Base-by-base conservation (phyloP, 2,329 filamentous ascomycete genomes). In the Raffaelea ambrosiae region DNA sequence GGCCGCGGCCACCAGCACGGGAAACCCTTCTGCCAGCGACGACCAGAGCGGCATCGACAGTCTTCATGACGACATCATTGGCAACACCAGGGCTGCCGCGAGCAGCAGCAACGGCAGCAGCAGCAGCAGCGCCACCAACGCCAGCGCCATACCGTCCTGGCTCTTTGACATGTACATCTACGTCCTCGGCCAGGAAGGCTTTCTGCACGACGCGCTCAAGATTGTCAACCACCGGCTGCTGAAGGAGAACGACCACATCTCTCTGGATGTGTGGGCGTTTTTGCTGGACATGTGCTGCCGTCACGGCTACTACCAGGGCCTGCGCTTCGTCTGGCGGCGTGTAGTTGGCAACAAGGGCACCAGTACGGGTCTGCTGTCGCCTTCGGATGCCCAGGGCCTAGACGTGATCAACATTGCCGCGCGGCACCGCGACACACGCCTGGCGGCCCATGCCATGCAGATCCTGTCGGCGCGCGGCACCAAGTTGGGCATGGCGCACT, bases 141-240 rank as follows among this genome's bases (percentile, higher is more conserved):
- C 43, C 42, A 2, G 26, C 20, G 16, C 22, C 33, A 66, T 90
- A 4, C 74, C 84, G 26, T 59, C 70, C 1, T 96, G 89, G 89
- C 71, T 95, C 8, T 83, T 84, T 58, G 85, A 90, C 57, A 76
- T 91, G 51, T 81, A 90, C 46, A 74, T 89, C 48, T 86, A 86
- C 59, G 77, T 78, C 19, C 76, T 96, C 39, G 81, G 81, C 40
- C 81, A 86, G 50, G 71, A 77, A 39, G 78, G 79, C 7, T 89
- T 93, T 61, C 69, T 89, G 31, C 86, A 93, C 47, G 88, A 93
- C 59, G 83, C 88, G 13, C 70, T 90, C 51, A 69, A 76, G 40
- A 66, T 95, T 22, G 71, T 93, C 53, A 72, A 77, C 45, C 70
- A 76, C 51, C 77, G 84, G 22, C 65, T 66, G 8, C 44, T 56